These are phyloP conservation scores for Dendrostoma leiphaemia DNA, from an alignment of 2,329 filamentous ascomycete species.

Conservation along the genomic window DNA sequence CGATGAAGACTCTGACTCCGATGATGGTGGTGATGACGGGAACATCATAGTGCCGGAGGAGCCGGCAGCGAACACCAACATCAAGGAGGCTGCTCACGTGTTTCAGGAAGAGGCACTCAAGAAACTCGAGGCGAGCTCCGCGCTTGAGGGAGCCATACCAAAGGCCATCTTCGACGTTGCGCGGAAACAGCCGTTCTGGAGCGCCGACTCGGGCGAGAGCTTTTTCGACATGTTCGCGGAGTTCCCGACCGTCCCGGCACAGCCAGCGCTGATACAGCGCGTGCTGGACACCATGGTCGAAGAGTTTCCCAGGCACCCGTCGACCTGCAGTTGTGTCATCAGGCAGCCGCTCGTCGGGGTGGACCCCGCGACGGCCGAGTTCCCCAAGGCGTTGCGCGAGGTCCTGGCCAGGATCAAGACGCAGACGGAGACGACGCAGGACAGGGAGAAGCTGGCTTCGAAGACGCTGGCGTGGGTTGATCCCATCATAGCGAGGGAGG, in stretches of 20 bases:
- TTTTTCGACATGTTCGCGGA: constrained; percentile 79
- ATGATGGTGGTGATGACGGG: constrained; percentile 42
- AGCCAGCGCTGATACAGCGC: constrained; percentile 67
- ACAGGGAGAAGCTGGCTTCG: constrained; percentile 43
- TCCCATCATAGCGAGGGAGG: constrained; percentile 44
- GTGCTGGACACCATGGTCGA: constrained; percentile 65
- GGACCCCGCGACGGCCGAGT: constrained; percentile 61
- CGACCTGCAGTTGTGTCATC: constrained; percentile 69
- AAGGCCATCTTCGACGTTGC: constrained; percentile 88
- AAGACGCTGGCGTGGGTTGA: constrained; percentile 57
- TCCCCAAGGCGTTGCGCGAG: constrained; percentile 68
- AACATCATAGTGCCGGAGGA: constrained; percentile 45
- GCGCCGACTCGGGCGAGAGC: constrained; percentile 61
- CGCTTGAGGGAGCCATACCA: constrained; percentile 89
- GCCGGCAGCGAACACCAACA: constrained; percentile 30
- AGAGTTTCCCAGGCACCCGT: constrained; percentile 57
- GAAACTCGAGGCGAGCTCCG: constrained; percentile 71
- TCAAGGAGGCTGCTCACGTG: constrained; percentile 38
- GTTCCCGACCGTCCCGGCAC: constrained; percentile 66
- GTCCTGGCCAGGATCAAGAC: constrained; percentile 62
- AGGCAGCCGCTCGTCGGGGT: constrained; percentile 68
- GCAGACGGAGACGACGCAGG: constrained; percentile 41
- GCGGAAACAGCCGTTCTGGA: constrained; percentile 72
- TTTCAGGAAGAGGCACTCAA: constrained; percentile 44
- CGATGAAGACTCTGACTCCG: constrained; percentile 49